Base-by-base conservation (phyloP, 139 green algal species). In the Chlamydomonas sp. region DNA sequence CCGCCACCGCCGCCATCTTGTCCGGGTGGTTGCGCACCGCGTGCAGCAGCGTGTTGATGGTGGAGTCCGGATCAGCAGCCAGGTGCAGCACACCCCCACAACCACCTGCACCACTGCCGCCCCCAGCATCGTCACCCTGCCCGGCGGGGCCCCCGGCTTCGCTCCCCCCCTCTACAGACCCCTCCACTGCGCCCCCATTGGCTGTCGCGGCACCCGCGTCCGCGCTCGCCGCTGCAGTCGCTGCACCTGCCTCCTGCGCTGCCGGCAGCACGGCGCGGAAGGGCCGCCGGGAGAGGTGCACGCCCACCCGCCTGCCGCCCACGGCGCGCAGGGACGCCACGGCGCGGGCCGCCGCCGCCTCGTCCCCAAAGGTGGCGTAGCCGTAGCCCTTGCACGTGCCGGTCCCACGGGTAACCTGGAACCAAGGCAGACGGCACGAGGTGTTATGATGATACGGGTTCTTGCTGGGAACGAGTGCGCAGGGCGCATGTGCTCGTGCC, bases 351-450 rank as follows among this genome's bases (percentile, higher is more conserved):
- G 71, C 71, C 9, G 80, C 6, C 0, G 59, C 71, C 86, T 90
- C 79, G 15, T 83, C 86, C 31, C 67, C 72, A 61, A 86, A 90
- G 68, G 78, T 86, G 63, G 71, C 78, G 62, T 86, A 90, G 60
- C 78, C 85, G 63, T 90, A 90, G 67, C 85, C 85, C 78, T 85
- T 85, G 85, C 85, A 90, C 5, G 77, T 49, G 14, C 64, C 61
- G 18, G 79, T 81, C 8, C 78, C 72, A 66, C 85, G 85, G 60
- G 85, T 84, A 59, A 90, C 3, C 85, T 90, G 78, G 58, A 49
- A 49, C 31, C 31, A 49, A 49, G 31, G 31, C 31, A 49, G 31
- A 49, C 31, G 31, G 31, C 31, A 49, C 31, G 71, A 5, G 71
- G 71, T 77, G 3, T 18, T 59, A 77, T 49, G 31, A 49, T 49